Conservation (phyloP, 306 rosid species). For the Quillaja saponaria region DNA sequence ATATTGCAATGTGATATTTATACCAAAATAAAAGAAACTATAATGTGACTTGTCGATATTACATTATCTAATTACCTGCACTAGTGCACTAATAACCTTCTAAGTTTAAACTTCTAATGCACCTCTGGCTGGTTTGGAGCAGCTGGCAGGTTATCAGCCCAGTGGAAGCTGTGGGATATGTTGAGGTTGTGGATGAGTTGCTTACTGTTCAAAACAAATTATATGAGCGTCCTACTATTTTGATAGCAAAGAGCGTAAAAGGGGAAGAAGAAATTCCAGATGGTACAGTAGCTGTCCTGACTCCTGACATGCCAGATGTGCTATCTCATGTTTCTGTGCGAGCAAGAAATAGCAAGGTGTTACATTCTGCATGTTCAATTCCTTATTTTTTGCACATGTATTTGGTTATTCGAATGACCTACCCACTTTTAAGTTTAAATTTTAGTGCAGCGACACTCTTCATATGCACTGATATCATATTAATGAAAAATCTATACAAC, state of each 20-base stretch:
- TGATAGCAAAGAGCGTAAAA: conserved; percentile 80
- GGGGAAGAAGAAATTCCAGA: conserved; percentile 99
- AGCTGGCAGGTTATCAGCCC: conserved; percentile 99
- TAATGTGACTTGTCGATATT: background rate
- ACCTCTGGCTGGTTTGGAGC: conserved; percentile 44
- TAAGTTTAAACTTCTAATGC: conserved; percentile 41
- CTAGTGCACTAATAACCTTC: too few relatives aligned
- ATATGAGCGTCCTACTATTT: conserved; percentile 79
- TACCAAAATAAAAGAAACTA: background rate
- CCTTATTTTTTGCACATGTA: conserved; percentile 19
- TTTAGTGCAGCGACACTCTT: conserved; percentile 18
- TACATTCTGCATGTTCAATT: conserved; percentile 13
- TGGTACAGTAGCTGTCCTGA: conserved; percentile 95
- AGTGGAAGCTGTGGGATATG: conserved; percentile 79
- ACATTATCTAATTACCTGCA: background rate
- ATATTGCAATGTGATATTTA: too few relatives aligned
- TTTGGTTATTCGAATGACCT: conserved; percentile 22
- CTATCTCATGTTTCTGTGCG: conserved; percentile 99
- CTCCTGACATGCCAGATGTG: conserved; percentile 99
- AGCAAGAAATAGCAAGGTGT: conserved; percentile 96
- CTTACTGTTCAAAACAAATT: conserved; percentile 86
- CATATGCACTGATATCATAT: conserved; percentile 10
- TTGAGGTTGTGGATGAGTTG: conserved; percentile 86
- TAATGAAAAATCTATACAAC: background rate
- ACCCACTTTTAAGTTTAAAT: conserved; percentile 11